A percentile compares a stretch with the other conserved stretches of the same genome.
phyloP scores from a whole-genome alignment of 257 asterid species.

The Solanum gracilifrons region DNA sequence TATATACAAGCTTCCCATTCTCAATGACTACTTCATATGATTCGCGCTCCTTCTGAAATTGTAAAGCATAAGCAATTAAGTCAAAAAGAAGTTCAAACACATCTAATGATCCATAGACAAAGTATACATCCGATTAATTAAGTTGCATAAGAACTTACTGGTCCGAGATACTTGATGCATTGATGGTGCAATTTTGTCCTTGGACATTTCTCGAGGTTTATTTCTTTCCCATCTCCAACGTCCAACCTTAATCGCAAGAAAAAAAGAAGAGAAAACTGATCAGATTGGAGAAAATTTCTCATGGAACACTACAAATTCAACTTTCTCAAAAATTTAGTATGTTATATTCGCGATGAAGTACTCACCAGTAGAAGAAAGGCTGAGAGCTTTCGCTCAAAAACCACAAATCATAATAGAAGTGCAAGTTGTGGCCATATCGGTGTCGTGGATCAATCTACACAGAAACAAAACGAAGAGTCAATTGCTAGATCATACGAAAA shows the following conservation, averaged over 20 bases:
- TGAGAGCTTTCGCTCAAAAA: slow-evolving; percentile 73
- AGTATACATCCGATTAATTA: neutral
- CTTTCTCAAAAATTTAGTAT: neutral
- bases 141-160: slow-evolving; percentile 34
- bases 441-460: slow-evolving; percentile 95
- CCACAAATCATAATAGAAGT: slow-evolving; percentile 85
- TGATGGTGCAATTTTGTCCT: slow-evolving; percentile 57
- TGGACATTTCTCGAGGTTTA: slow-evolving; percentile 67
- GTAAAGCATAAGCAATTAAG: neutral
- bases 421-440: slow-evolving; percentile 89
- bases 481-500: neutral
- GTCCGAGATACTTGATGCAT: slow-evolving; percentile 85
- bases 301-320: neutral
- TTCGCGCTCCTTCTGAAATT: slow-evolving; percentile 68
- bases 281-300: neutral
- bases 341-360: neutral
- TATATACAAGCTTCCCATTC: slow-evolving; percentile 62
- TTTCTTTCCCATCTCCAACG: slow-evolving; percentile 88
- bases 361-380: slow-evolving; percentile 96
- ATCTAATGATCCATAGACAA: neutral
- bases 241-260: slow-evolving; percentile 52
- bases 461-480: neutral
- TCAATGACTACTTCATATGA: slow-evolving; percentile 55
- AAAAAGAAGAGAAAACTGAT: neutral
- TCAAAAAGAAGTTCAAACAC: neutral